Evolutionary conservation across 2,329 filamentous ascomycete species (phyloP).

Genomic region (Sphaerulina vaccinii): DNA sequence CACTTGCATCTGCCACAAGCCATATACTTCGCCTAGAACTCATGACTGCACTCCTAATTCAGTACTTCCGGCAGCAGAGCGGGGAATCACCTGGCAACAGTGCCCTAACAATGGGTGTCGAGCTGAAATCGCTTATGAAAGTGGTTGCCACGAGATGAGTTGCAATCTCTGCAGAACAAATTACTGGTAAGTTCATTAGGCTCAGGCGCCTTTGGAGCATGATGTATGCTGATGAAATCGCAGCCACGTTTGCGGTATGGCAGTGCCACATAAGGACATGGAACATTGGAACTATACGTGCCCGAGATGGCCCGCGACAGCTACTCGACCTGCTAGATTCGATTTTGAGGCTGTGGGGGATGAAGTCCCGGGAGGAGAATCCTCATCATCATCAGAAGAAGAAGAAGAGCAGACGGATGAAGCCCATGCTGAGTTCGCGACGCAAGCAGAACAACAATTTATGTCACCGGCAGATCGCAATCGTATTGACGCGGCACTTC

Average conservation of each 20-base stretch:
- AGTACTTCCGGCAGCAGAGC: not conserved
- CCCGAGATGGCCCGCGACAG: not conserved
- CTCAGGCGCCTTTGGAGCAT: too few species aligned
- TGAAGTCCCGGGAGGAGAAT: not conserved
- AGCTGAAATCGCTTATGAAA: not conserved
- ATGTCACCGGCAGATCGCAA: too few species aligned
- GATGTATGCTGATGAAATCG: too few species aligned
- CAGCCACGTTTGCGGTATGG: not conserved
- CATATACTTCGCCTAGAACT: too few species aligned
- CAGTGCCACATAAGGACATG: not conserved
- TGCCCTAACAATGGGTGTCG: not conserved
- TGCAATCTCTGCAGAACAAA: not conserved
- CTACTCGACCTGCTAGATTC: not conserved
- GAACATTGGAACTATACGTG: not conserved
- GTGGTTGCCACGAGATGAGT: not conserved
- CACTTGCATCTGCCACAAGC: not conserved
- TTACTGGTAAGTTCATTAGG: too few species aligned
- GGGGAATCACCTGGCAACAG: not conserved
- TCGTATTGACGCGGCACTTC: too few species aligned
- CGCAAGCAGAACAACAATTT: too few species aligned
- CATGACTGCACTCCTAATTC: not conserved
- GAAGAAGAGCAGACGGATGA: too few species aligned
- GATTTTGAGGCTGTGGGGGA: not conserved
- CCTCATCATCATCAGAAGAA: too few species aligned
- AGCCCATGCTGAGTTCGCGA: too few species aligned